Percentiles rank a stretch among this genome's conserved stretches.
Evolutionary conservation across 2,329 filamentous ascomycete genomes (phyloP).

Genomic region (Aspergillus pseudoglaucus): DNA sequence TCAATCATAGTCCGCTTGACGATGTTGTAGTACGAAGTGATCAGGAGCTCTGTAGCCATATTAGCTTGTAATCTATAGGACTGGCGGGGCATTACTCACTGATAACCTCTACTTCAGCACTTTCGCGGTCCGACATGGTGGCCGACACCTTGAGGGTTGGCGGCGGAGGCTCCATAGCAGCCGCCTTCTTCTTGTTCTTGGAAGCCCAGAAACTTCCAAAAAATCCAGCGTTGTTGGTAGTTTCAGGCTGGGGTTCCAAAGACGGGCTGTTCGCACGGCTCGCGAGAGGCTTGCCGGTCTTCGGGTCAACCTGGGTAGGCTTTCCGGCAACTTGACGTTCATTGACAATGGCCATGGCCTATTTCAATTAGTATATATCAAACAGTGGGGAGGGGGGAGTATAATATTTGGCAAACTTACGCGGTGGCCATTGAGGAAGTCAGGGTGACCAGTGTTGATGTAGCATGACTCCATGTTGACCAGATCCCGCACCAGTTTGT

Average conservation of each 20-base stretch:
- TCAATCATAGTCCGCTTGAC: constrained; percentile 98
- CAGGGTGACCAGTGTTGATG: constrained; percentile 96
- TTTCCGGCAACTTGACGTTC: constrained; percentile 76
- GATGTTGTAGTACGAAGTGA: constrained; percentile 96
- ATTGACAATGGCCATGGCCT: constrained; percentile 96
- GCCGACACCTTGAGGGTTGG: constrained; percentile 90
- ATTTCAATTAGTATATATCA: constrained; percentile 13
- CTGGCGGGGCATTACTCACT: constrained; percentile 54
- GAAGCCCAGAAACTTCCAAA: constrained; percentile 98
- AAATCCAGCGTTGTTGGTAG: constrained; percentile 66
- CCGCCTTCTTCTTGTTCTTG: constrained; percentile 99
- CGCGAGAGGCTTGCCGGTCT: constrained; percentile 93
- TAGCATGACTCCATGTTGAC: constrained; percentile 96
- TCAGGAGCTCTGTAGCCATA: constrained; percentile 66
- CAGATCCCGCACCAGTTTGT: constrained; percentile 89
- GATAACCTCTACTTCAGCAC: constrained; percentile 95
- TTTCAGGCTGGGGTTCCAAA: constrained; percentile 51
- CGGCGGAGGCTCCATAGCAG: constrained; percentile 96
- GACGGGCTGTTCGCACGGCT: constrained; percentile 71
- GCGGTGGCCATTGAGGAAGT: constrained; percentile 93
- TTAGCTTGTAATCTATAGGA: constrained; percentile 10
- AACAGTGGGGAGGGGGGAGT: no score
- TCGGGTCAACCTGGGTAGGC: constrained; percentile 93
- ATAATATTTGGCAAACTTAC: no score
- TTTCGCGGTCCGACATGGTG: constrained; percentile 86